A percentile compares a stretch with the other conserved stretches of the same genome.
phyloP scores from a whole-genome alignment of 306 rosid genomes.

The Corylus americana region DNA sequence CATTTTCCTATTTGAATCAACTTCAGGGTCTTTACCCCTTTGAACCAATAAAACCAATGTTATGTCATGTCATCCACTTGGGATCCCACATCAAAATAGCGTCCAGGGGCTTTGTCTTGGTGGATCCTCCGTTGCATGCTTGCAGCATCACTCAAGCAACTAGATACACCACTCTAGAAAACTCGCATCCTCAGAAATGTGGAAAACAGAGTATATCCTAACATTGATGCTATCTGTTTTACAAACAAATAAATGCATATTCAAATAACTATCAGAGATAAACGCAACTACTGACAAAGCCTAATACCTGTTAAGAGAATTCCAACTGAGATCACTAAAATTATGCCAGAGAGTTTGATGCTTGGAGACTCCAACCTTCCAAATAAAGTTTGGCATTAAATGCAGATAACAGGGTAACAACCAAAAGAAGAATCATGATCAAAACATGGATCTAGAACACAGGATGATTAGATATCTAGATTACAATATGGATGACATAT shows the following conservation, averaged over 20 bases:
- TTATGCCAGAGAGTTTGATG: constrained; percentile 82
- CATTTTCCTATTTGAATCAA: background rate
- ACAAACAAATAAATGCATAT: constrained; percentile 22
- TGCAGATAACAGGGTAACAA: constrained; percentile 25
- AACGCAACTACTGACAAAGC: background rate
- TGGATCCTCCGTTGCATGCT: background rate
- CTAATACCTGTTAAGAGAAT: constrained; percentile 82
- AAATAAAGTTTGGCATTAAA: constrained; percentile 35
- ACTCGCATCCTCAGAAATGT: background rate
- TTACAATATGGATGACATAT: constrained; percentile 6
- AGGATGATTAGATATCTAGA: constrained; percentile 1
- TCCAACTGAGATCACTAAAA: constrained; percentile 74
- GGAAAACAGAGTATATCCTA: background rate
- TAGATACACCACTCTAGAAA: background rate
- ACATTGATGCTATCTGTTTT: constrained; percentile 12
- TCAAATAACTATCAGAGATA: constrained; percentile 14
- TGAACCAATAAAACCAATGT: background rate
- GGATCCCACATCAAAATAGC: background rate
- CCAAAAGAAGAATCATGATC: constrained; percentile 10
- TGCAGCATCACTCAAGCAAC: constrained; percentile 1
- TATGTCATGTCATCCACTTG: background rate
- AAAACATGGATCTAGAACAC: constrained; percentile 10
- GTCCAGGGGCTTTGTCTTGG: background rate
- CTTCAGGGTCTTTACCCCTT: background rate
- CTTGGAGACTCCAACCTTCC: constrained; percentile 95